Conservation (phyloP, 164 flowering plant genomes). For the Umbilicus rupestris region DNA sequence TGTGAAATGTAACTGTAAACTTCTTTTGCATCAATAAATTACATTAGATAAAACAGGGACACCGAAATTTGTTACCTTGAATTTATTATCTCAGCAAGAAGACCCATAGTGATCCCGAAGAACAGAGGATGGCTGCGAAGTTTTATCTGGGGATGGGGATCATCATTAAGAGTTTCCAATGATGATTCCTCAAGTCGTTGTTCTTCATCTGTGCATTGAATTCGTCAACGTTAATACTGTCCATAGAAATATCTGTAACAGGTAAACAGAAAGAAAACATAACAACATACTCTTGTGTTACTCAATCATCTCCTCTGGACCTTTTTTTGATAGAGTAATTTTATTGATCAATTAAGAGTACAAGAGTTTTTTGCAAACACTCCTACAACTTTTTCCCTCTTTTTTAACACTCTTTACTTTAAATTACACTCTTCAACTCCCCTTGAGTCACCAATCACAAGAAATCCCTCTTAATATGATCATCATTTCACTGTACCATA, state of each 20-base stretch:
- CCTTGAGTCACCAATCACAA: too few relatives aligned
- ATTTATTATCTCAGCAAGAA: slow-evolving; percentile 86
- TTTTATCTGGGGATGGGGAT: slow-evolving; percentile 25
- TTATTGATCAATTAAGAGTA: too few relatives aligned
- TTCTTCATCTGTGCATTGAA: slow-evolving; percentile 36
- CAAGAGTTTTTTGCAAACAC: too few relatives aligned
- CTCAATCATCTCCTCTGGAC: neutral
- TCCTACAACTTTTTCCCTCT: too few relatives aligned
- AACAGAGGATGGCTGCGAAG: slow-evolving; percentile 73
- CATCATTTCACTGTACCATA: too few relatives aligned
- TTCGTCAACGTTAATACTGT: slow-evolving; percentile 4
- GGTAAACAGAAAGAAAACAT: neutral
- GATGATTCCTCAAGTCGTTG: slow-evolving; percentile 21
- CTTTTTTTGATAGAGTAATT: too few relatives aligned
- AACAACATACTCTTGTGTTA: neutral
- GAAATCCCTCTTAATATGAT: too few relatives aligned
- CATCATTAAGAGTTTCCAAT: slow-evolving; percentile 16
- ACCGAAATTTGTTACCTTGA: slow-evolving; percentile 56
- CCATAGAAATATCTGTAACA: neutral
- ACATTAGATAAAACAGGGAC: neutral
- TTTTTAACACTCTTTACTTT: too few relatives aligned
- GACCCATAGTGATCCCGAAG: slow-evolving; percentile 83
- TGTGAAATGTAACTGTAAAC: neutral
- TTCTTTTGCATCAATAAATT: neutral
- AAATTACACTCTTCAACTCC: too few relatives aligned